Base-by-base conservation (phyloP, 495 filamentous ascomycete genomes). In the Xylaria curta region DNA sequence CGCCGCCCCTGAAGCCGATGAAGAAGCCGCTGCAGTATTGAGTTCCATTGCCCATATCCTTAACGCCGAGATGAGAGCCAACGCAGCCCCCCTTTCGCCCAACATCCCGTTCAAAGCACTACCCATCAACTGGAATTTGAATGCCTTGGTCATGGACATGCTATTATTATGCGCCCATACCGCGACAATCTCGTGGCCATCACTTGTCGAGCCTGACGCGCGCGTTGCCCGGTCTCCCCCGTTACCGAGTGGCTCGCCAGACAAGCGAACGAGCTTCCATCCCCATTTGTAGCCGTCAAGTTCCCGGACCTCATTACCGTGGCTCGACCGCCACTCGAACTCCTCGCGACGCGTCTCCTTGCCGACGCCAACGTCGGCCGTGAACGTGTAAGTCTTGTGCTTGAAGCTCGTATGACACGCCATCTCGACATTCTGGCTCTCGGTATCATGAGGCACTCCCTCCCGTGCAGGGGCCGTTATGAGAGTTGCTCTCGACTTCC, bases 271-370 rank as follows among this genome's bases (percentile, higher is more conserved):
- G 13, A 79, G 72, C 71, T 79, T 79, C 73, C 73, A 76, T 5
- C 78, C 78, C 42, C 53, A 61, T 53, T 63, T 44, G 10, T 46
- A 54, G 17, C 67, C 69, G 70, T 73, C 68, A 8, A 79, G 66
- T 47, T 68, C 68, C 69, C 38, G 51, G 12, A 80, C 70, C 58
- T 78, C 78, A 3, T 40, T 53, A 33, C 76, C 76, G n/a, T 69
- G 40, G 49, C 73, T 80, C 36, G 56, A 66, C n/a, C 78, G 72
- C 78, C 78, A 80, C 60, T 80, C 73, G 60, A 80, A 80, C 40
- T 72, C 28, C 64, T 80, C 78, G 15, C 26, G 44, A 17, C 72
- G 72, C 54, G 72, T 38, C 51, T 74, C 72, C 60, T 77, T 75
- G 19, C 74, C 76, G 15, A 47, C 44, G 7, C 76, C 78, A 7